Percentiles rank a stretch among this genome's conserved stretches.
Evolutionary conservation across 805 yeast species (phyloP).

Genomic region (Saturnispora diversa): DNA sequence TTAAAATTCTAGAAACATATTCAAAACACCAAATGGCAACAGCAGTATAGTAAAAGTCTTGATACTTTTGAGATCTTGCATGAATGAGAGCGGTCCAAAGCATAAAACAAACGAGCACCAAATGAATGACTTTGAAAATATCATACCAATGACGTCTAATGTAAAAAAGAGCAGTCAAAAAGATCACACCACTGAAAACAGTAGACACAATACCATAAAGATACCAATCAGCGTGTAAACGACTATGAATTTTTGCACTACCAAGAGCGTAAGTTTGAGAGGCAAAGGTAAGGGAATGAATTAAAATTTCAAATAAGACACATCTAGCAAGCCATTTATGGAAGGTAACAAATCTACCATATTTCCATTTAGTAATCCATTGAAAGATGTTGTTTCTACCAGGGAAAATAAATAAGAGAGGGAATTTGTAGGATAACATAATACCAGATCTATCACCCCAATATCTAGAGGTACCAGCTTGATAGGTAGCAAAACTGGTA

Average conservation of each 20-base stretch:
- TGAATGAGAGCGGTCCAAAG: slow-evolving; percentile 55
- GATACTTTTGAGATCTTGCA: slow-evolving; percentile 31
- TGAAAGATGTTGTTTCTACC: slow-evolving; percentile 56
- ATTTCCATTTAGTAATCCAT: slow-evolving; percentile 52
- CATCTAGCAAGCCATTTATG: slow-evolving; percentile 53
- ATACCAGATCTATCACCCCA: slow-evolving; percentile 48
- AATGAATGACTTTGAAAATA: slow-evolving; percentile 48
- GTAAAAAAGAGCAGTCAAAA: slow-evolving; percentile 21
- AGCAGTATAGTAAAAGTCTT: slow-evolving; percentile 30
- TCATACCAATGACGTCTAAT: slow-evolving; percentile 56
- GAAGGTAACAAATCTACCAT: slow-evolving; percentile 44
- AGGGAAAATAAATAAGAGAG: slow-evolving; percentile 49
- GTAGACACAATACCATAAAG: slow-evolving; percentile 32
- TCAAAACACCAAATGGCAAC: slow-evolving; percentile 49
- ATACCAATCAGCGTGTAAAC: slow-evolving; percentile 26
- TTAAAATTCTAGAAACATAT: slow-evolving; percentile 37
- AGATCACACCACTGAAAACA: slow-evolving; percentile 21
- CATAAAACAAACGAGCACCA: slow-evolving; percentile 45
- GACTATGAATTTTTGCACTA: slow-evolving; percentile 15
- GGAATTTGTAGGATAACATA: slow-evolving; percentile 38
- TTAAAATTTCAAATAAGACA: slow-evolving; percentile 32
- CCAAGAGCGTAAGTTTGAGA: slow-evolving; percentile 21
- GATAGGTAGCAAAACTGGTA: slow-evolving; percentile 15
- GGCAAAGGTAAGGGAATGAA: slow-evolving; percentile 35
- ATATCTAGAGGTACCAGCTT: slow-evolving; percentile 28